Evolutionary conservation across 441 rosid species (phyloP), one percentile per base, ranked within the genome.

Genomic region (Populus hybrid): DNA sequence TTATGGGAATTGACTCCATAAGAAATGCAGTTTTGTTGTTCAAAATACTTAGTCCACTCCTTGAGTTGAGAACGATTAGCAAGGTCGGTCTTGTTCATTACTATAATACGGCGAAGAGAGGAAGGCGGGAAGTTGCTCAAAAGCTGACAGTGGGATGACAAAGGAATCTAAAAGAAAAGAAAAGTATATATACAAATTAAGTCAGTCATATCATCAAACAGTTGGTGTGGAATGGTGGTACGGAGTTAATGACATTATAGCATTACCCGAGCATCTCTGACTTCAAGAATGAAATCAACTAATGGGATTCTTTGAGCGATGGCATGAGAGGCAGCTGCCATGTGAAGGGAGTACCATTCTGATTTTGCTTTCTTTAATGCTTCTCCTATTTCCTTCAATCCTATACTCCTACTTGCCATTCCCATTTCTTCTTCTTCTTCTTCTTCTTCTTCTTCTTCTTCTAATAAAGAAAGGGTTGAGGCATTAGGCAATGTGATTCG

Each of bases 1-100:
- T 88, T 91, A 81, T 92, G 98, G 76, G 98, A 86, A 85, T 94
- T 91, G 35, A 94, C 87, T 26, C 86, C 88, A 75, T 72, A 86
- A 59, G 86, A 86, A 71, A 84, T 74, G 75, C 84, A 80, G 64
- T 85, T 87, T 70, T 81, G 83, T 67, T 69, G 85, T 46, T 86
- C 84, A 76, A 88, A 88, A 83, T 87, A 86, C 38, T 53, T 75
- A 69, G 80, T 79, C 92, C 92, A 90, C 19, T 87, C 92, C 93
- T 87, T 83, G 70, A 83, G 74, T 65, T 83, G 84, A 18, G 86
- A 78, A 34, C 83, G 85, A 75, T 87, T 82, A 11, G 93, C 89
- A 1, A 94, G 93, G 84, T 94, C 97, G 84, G 85, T 76, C 85
- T 89, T 89, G 83, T 91, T 91, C 81, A 91, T 69, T 32, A 88